Percentiles rank a stretch among this genome's conserved stretches.
Evolutionary conservation across 129 eudicot genomes (phyloP).

Genomic region (Escallonia herrerae): DNA sequence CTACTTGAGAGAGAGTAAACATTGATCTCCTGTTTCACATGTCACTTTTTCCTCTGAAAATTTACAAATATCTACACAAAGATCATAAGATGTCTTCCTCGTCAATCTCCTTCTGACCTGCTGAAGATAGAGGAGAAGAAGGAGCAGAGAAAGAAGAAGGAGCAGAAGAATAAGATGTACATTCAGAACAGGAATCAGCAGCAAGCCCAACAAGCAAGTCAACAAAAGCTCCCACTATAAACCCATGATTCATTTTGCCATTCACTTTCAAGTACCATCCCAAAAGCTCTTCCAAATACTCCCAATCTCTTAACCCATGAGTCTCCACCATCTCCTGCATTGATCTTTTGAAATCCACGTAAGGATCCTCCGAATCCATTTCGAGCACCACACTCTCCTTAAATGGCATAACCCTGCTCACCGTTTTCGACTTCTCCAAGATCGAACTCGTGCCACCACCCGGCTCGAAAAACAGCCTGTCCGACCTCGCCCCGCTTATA

Average conservation of each 20-base stretch:
- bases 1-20: too few relatives aligned
- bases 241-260: constrained; percentile 62
- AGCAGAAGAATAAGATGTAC: constrained; percentile 26
- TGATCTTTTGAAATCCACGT: constrained; percentile 73
- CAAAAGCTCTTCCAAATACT: constrained; percentile 63
- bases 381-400: constrained; percentile 61
- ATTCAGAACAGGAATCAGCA: too few relatives aligned
- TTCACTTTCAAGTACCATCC: constrained; percentile 87
- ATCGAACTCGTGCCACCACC: constrained; percentile 42
- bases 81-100: constrained; percentile 9
- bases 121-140: constrained; percentile 23
- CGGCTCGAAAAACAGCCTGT: constrained; percentile 68
- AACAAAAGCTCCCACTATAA: constrained; percentile 75
- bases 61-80: too few relatives aligned
- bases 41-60: too few relatives aligned
- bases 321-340: constrained; percentile 94
- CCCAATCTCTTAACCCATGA: constrained; percentile 72
- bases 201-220: constrained; percentile 55
- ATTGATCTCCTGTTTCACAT: too few relatives aligned
- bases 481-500: constrained; percentile 53
- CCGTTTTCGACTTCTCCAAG: constrained; percentile 18
- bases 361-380: constrained; percentile 74
- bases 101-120: constrained; percentile 16
- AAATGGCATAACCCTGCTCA: constrained; percentile 21
- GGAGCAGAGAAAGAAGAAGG: constrained; percentile 38